Evolutionary conservation across 208 protist species (phyloP), one percentile per base, ranked within the genome.

Genomic region (Trypanosoma theileri): DNA sequence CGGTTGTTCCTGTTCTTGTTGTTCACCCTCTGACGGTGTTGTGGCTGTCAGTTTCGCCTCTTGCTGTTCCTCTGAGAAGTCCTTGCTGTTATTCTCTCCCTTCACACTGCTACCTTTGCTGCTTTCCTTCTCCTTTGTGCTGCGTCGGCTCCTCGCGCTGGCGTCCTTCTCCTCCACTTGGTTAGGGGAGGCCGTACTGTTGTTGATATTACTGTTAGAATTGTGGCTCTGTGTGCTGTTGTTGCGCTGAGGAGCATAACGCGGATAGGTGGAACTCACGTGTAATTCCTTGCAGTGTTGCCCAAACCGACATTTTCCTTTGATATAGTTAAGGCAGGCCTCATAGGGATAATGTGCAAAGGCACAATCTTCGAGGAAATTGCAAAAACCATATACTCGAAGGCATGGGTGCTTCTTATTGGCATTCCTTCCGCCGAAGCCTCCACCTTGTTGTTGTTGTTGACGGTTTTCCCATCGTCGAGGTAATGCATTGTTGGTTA

Each of bases 291-390:
- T 93, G 79, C 90, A 96, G 28, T 82, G 76, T 21, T 77, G 55
- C 7, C 88, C 86, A 69, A 93, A 93, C 69, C 88, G 90, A 66
- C 90, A 96, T 74, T 96, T 96, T 26, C 90, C 90, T 73, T 96
- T 96, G 59, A 96, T 93, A 75, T 89, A 79, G 75, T 93, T 93
- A 13, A 96, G 80, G 64, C 90, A 96, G 1, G 90, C 90, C 69
- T 89, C 86, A 62, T 86, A 96, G 10, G 90, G 90, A 67, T 96
- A 96, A 66, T 91, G 79, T 14, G 90, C 90, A 54, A 93, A 96
- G 48, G 84, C 84, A 77, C 90, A 96, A 69, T 93, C 87, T 45
- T 88, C 80, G 61, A 88, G 86, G 69, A 93, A 96, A 78, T 96
- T 96, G 80, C 90, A 96, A 63, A 71, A 80, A 19, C 90, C 87